phyloP scores from a whole-genome alignment of 345 rosid species.

The Reutealis trisperma region DNA sequence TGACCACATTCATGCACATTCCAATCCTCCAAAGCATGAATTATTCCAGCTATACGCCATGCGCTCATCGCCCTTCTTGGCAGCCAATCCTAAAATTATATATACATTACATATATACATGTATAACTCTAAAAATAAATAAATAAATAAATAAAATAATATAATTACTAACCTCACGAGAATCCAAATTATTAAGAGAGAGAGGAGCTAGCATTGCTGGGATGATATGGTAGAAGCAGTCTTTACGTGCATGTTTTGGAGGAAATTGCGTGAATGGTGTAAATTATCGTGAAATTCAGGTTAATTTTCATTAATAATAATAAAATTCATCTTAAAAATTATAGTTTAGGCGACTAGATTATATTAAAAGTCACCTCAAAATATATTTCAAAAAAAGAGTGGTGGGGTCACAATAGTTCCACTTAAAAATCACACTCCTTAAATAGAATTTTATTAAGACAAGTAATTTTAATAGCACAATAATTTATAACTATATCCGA shows the following conservation, averaged over 20 bases:
- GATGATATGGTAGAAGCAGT: constrained; percentile 58
- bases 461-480: too few species aligned
- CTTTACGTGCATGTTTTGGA: constrained; percentile 43
- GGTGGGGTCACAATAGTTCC: too few species aligned
- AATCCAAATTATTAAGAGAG: constrained; percentile 50
- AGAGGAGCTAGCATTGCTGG: constrained; percentile 56
- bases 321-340: too few species aligned
- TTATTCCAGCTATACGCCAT: constrained; percentile 10
- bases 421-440: too few species aligned
- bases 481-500: too few species aligned
- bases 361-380: too few species aligned
- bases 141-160: too few species aligned
- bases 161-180: constrained; percentile 78
- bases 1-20: constrained; percentile 7
- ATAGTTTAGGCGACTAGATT: too few species aligned
- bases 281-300: too few species aligned
- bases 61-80: constrained; percentile 18
- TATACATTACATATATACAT: not conserved
- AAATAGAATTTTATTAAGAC: too few species aligned
- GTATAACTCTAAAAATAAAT: not conserved
- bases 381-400: too few species aligned
- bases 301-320: too few species aligned
- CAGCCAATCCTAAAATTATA: constrained; percentile 6
- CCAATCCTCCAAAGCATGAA: constrained; percentile 14
- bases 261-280: constrained; percentile 57